These are phyloP conservation scores for Xylaria cubensis DNA, from an alignment of 495 filamentous ascomycete genomes.

Conservation along the genomic window DNA sequence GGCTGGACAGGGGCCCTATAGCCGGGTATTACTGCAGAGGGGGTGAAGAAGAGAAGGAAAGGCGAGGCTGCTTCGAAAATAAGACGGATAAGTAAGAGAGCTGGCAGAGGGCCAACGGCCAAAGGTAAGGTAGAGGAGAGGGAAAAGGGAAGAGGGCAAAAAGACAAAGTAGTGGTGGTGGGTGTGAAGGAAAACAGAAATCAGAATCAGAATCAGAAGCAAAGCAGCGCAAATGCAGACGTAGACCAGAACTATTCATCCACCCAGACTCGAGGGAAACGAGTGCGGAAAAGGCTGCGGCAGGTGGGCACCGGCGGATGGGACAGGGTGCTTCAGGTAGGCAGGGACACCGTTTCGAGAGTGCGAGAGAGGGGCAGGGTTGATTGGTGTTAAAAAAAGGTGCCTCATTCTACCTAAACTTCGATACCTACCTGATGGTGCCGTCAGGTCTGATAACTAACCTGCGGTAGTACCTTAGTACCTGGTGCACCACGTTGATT, in stretches of 20 bases:
- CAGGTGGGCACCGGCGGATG: slow-evolving; percentile 33
- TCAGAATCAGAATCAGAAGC: not conserved
- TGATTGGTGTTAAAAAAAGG: slow-evolving; percentile 34
- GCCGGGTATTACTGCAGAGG: slow-evolving; percentile 1
- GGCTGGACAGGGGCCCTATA: slow-evolving; percentile 18
- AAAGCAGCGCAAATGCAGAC: slow-evolving; percentile 12
- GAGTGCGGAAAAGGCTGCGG: slow-evolving; percentile 32
- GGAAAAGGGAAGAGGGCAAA: not conserved
- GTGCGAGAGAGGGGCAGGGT: slow-evolving; percentile 40
- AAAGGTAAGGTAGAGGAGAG: not conserved
- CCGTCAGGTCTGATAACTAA: not conserved
- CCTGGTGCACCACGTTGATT: slow-evolving; percentile 12
- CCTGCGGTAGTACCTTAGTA: no score
- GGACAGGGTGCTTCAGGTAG: slow-evolving; percentile 31
- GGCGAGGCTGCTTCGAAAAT: slow-evolving; percentile 35
- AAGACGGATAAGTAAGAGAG: slow-evolving; percentile 20
- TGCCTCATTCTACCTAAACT: slow-evolving; percentile 13
- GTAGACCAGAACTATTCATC: not conserved
- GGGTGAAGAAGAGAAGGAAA: slow-evolving; percentile 21
- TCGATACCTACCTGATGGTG: not conserved
- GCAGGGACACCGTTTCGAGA: slow-evolving; percentile 37
- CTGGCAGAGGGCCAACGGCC: slow-evolving; percentile 12
- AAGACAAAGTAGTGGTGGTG: not conserved
- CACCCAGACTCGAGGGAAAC: slow-evolving; percentile 1
- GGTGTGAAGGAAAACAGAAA: slow-evolving; percentile 11